Base-by-base conservation (phyloP, 805 yeast genomes). In the Starmerella floris region DNA sequence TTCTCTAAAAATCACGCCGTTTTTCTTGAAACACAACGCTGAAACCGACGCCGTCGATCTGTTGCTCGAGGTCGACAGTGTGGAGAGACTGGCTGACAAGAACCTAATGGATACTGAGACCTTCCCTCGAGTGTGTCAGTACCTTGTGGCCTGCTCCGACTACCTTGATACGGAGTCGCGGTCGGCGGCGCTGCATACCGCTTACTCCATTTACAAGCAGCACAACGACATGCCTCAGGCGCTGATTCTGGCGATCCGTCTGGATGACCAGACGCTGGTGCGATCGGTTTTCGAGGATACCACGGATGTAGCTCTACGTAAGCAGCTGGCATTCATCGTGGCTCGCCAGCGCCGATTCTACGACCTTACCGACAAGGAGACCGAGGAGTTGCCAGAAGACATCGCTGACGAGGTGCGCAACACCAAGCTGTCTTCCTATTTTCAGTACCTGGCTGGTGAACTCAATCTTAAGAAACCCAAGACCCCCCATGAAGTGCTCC, bases 31-130 rank as follows among this genome's bases (percentile, higher is more conserved):
- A 57, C 96, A 88, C 64, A 88, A 91, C 59, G 97, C 95, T 33
- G 98, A 91, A 63, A 95, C 95, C 19, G 99, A 91, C 59, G 98
- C 98, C 1, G 94, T 91, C 22, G 99, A 91, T 63, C 67, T 91
- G 52, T 69, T 91, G 50, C 68, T 85, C 45, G 98, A 91, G 63
- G 75, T 91, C 43, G 98, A 91, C 63, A 68, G 76, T 42, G 80
- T 91, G 52, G 94, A 83, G 55, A 75, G 77, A 57, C 68, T 91
- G 50, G 79, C 91, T 8, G 76, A 78, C 51, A 38, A 21, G 8
- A 44, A 37, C 20, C 83, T 73, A 59, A 93, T 87, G 41, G 97
- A 91, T 60, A 78, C 77, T 44, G 71, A 77, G 57, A 83, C 94
- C 3, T 87, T 69, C 56, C 77, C 76, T 42, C 76, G 99, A 59